Percentiles rank a stretch among this genome's conserved stretches.
phyloP scores from a whole-genome alignment of 1,284 basidiomycete genomes.

The Sanghuangporus weigelae region DNA sequence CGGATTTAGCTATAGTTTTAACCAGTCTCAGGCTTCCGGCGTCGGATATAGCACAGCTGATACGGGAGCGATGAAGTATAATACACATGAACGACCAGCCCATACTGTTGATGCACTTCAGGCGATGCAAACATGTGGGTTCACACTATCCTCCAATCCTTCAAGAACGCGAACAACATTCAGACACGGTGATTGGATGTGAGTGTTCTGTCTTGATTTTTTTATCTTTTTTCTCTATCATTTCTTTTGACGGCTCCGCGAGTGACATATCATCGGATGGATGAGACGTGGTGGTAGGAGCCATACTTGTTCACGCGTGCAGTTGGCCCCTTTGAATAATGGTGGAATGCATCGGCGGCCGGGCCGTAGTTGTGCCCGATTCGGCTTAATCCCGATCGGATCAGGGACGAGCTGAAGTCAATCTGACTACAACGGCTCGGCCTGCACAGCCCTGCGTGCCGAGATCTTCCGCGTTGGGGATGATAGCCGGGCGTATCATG shows the following conservation, averaged over 20 bases:
- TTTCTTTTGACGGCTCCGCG: not conserved
- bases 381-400: not conserved
- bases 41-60: not conserved
- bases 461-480: not conserved
- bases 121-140: not conserved
- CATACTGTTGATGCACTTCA: not conserved
- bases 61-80: not conserved
- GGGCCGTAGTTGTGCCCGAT: not conserved
- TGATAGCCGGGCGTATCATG: not conserved
- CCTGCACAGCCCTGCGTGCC: not conserved
- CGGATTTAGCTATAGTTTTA: not conserved
- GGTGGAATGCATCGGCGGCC: not conserved
- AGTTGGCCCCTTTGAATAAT: not conserved
- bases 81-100: not conserved
- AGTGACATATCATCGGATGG: not conserved
- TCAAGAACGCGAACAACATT: constrained; percentile 71
- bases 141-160: constrained; percentile 66
- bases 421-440: not conserved
- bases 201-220: constrained; percentile 29
- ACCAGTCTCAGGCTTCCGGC: not conserved
- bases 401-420: not conserved
- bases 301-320: not conserved
- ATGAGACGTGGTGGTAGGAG: not conserved
- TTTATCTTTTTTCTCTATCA: not conserved
- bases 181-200: constrained; percentile 77